phyloP scores from a whole-genome alignment of 495 filamentous ascomycete species.

The Cryomyces antarcticus region DNA sequence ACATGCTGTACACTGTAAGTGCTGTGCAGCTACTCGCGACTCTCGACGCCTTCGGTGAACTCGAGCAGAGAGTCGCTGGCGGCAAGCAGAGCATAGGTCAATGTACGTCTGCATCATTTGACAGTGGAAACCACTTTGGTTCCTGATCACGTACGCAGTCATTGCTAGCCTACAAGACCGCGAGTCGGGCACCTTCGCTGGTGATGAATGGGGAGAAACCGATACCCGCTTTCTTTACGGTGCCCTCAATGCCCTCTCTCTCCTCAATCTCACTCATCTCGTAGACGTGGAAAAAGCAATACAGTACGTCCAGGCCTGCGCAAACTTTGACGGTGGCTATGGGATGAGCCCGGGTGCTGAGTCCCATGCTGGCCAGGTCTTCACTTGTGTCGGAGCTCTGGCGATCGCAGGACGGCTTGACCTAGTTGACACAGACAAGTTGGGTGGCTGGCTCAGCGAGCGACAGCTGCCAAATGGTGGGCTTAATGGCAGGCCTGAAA shows the following conservation, averaged over 20 bases:
- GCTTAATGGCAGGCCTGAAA: constrained; percentile 86
- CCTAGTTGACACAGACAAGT: constrained; percentile 57
- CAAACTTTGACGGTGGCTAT: constrained; percentile 86
- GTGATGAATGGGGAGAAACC: constrained; percentile 88
- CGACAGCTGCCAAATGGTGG: constrained; percentile 73
- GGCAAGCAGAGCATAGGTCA: constrained; percentile 51
- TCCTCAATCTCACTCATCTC: constrained; percentile 47
- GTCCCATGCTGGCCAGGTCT: constrained; percentile 81
- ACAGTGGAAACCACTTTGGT: too few species aligned
- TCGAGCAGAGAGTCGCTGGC: constrained; percentile 44
- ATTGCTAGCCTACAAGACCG: constrained; percentile 64
- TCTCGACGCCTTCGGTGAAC: constrained; percentile 62
- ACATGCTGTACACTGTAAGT: constrained; percentile 86
- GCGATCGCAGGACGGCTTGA: constrained; percentile 66
- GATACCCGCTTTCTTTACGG: constrained; percentile 90
- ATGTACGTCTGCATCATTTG: constrained; percentile 39
- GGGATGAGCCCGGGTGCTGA: constrained; percentile 76
- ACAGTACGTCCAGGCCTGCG: constrained; percentile 53
- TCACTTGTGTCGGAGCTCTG: constrained; percentile 81
- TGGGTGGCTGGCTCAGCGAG: constrained; percentile 84
- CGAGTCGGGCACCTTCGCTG: constrained; percentile 67
- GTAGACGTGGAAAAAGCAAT: constrained; percentile 67
- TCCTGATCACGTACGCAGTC: too few species aligned
- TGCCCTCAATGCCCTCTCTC: constrained; percentile 67
- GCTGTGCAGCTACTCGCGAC: constrained; percentile 79